phyloP scores from a whole-genome alignment of 169 alveolate species.

The Plasmodium fragile region DNA sequence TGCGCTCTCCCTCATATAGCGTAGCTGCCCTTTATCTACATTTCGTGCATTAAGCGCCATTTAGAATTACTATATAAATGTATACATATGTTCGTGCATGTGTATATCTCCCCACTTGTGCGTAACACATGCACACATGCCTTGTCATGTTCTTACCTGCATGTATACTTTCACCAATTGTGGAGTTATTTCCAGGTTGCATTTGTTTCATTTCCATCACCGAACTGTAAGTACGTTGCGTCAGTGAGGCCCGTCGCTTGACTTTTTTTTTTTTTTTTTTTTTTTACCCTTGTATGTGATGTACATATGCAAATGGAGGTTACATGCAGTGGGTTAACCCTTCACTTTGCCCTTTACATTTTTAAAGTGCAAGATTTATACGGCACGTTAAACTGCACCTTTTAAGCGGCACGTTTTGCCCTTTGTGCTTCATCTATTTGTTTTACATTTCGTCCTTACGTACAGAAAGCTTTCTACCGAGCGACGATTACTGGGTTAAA shows the following conservation, averaged over 20 bases:
- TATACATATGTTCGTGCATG: neutral
- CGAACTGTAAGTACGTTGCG: neutral
- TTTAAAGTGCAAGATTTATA: neutral
- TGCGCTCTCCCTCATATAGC: neutral
- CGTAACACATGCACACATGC: neutral
- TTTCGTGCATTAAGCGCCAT: neutral
- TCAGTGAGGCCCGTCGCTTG: neutral
- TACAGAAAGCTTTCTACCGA: neutral
- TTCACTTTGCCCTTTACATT: neutral
- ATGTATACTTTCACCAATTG: neutral
- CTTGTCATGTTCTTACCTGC: neutral
- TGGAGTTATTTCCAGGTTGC: neutral
- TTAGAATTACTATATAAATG: neutral
- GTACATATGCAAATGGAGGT: neutral
- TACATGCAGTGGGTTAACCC: neutral
- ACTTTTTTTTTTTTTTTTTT: neutral
- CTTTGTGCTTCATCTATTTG: neutral
- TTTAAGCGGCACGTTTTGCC: neutral
- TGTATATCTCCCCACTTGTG: neutral
- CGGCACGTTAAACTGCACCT: neutral
- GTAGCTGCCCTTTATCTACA: neutral
- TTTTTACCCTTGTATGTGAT: neutral
- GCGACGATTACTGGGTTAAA: conserved; percentile 14
- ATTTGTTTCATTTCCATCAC: neutral
- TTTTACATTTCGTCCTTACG: neutral